phyloP scores from a whole-genome alignment of 495 filamentous ascomycete genomes.

The Staphylotrichum longicolle region DNA sequence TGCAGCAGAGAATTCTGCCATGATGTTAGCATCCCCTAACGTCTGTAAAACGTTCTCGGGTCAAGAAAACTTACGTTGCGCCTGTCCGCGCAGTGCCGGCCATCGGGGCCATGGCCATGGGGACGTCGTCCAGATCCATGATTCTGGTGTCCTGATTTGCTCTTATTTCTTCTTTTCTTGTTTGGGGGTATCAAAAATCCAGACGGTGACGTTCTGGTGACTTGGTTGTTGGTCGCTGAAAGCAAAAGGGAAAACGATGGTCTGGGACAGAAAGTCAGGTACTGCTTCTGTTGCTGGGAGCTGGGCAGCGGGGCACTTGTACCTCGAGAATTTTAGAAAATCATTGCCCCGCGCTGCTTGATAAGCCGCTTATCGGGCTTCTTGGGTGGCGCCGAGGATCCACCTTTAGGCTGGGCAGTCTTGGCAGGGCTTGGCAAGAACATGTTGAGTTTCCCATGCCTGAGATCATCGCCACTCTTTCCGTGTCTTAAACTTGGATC shows the following conservation, averaged over 20 bases:
- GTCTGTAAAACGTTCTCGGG: no score
- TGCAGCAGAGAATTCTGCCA: conserved; percentile 83
- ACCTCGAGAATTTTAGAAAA: conserved; percentile 18
- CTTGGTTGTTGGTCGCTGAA: background rate
- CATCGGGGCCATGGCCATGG: conserved; percentile 54
- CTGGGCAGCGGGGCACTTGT: conserved; percentile 16
- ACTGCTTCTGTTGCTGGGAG: conserved; percentile 1
- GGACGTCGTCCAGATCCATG: conserved; percentile 66
- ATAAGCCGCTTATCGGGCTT: conserved; percentile 24
- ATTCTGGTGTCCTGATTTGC: background rate
- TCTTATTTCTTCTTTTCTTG: background rate
- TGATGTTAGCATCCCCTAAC: conserved; percentile 14
- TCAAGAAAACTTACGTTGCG: conserved; percentile 56
- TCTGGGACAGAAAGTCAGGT: background rate
- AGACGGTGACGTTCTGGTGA: background rate
- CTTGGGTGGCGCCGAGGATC: background rate
- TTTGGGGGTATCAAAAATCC: background rate
- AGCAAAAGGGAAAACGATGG: no score
- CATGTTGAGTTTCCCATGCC: no score
- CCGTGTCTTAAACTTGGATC: background rate
- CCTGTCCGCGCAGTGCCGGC: conserved; percentile 43
- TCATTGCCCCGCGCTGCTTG: conserved; percentile 22
- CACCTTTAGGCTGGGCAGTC: conserved; percentile 4
- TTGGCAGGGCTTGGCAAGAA: background rate
- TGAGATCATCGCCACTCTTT: background rate